These are phyloP conservation scores for Meyerozyma carpophila DNA, from an alignment of 1,139 yeast species.

Conservation along the genomic window DNA sequence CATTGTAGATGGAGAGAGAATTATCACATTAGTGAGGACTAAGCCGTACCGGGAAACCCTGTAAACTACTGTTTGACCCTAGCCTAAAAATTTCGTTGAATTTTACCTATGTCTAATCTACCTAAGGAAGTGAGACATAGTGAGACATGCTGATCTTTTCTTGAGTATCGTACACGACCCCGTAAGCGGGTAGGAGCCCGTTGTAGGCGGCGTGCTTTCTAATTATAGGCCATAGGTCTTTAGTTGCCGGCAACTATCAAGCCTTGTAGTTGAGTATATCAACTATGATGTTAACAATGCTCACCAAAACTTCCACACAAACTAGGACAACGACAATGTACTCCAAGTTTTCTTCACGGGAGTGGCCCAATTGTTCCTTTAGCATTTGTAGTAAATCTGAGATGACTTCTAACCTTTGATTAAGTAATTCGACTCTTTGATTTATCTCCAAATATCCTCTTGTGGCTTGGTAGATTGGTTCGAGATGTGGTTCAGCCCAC, in stretches of 20 bases:
- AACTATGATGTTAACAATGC: slow-evolving; percentile 61
- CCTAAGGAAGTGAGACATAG: no score
- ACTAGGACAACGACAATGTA: slow-evolving; percentile 89
- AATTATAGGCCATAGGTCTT: not conserved
- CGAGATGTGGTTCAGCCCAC: slow-evolving; percentile 98
- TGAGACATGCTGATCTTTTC: no score
- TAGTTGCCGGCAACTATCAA: not conserved
- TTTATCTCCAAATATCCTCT: slow-evolving; percentile 92
- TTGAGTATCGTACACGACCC: no score
- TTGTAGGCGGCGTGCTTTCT: no score
- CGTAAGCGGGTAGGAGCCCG: no score
- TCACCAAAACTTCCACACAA: slow-evolving; percentile 87
- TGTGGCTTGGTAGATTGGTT: slow-evolving; percentile 94
- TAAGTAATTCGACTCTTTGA: slow-evolving; percentile 82
- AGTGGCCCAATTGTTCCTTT: slow-evolving; percentile 93
- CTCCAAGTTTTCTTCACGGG: slow-evolving; percentile 85
- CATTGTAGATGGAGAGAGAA: no score
- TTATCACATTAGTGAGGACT: no score
- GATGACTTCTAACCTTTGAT: slow-evolving; percentile 89
- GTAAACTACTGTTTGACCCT: no score
- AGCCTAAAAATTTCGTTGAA: no score
- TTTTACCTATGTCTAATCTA: no score
- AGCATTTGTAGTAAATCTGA: slow-evolving; percentile 91
- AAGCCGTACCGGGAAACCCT: no score
- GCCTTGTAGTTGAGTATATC: slow-evolving; percentile 24